Percentiles rank a stretch among this genome's conserved stretches.
phyloP scores from a whole-genome alignment of 139 green algal genomes.

The Spirogloea muscicola region DNA sequence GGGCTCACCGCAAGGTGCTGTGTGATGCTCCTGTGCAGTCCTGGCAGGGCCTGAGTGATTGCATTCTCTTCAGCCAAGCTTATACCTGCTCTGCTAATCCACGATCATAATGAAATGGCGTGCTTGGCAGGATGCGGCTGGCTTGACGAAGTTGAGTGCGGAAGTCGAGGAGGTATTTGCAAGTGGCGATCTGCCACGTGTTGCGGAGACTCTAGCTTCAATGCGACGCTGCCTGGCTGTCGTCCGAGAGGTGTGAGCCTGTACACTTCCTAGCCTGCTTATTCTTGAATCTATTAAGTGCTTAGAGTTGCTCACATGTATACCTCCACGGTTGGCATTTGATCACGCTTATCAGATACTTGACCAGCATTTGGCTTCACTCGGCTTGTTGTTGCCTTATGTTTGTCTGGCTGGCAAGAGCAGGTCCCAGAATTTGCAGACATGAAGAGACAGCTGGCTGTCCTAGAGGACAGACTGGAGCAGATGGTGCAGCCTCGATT shows the following conservation, averaged over 20 bases:
- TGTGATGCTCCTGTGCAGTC: too few species aligned
- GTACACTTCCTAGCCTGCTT: conserved; percentile 16
- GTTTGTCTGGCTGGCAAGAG: too few species aligned
- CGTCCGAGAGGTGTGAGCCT: conserved; percentile 47
- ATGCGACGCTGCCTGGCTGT: conserved; percentile 75
- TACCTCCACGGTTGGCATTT: too few species aligned
- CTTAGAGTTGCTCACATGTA: too few species aligned
- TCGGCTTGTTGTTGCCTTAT: too few species aligned
- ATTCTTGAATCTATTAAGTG: conserved; percentile 22
- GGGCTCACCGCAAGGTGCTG: too few species aligned
- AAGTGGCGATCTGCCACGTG: conserved; percentile 63
- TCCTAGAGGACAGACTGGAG: conserved; percentile 77
- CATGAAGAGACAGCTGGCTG: conserved; percentile 52
- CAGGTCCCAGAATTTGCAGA: conserved; percentile 72
- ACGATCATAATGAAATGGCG: too few species aligned
- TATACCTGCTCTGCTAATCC: too few species aligned
- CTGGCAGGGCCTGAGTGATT: too few species aligned
- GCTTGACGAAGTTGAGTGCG: conserved; percentile 75
- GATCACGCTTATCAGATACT: too few species aligned
- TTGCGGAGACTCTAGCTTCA: conserved; percentile 67
- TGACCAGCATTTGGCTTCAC: too few species aligned
- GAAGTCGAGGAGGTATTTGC: conserved; percentile 68
- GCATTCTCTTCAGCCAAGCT: too few species aligned
- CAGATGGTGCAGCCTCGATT: conserved; percentile 68
- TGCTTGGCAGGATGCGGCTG: conserved; percentile 79